A percentile compares a stretch with the other conserved stretches of the same genome.
phyloP scores from a whole-genome alignment of 176 grass and related monocot species.

The Phoenix roebelenii region DNA sequence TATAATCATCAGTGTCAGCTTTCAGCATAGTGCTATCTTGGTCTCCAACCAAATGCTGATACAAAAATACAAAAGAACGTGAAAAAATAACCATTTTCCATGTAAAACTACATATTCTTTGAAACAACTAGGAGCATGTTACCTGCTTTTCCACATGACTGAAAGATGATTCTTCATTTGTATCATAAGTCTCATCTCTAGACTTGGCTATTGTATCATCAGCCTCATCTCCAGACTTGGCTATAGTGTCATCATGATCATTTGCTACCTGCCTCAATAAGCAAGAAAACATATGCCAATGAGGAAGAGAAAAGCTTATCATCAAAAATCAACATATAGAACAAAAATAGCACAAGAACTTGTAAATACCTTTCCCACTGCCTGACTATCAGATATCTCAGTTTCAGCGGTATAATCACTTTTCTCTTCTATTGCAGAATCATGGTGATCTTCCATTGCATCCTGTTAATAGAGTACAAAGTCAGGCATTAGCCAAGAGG shows the following conservation, averaged over 20 bases:
- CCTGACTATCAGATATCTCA: no score
- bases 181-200: conserved; percentile 26
- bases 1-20: conserved; percentile 22
- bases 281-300: no score
- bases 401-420: no score
- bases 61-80: conserved; percentile 7
- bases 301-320: no score
- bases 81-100: neutral
- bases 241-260: conserved; percentile 33
- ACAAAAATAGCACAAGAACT: no score
- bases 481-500: no score
- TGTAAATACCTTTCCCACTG: no score
- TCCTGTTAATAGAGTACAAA: no score
- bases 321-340: no score
- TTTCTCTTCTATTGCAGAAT: no score
- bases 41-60: conserved; percentile 28
- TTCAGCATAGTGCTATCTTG: conserved; percentile 12
- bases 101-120: conserved; percentile 1
- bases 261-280: conserved; percentile 25
- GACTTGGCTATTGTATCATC: conserved; percentile 6
- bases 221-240: conserved; percentile 23
- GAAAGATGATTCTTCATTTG: conserved; percentile 22
- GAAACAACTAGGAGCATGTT: conserved; percentile 1
- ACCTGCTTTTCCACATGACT: conserved; percentile 33
- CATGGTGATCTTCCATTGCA: no score